Percentiles rank a stretch among this genome's conserved stretches.
phyloP scores from a whole-genome alignment of 1,139 yeast genomes.

The Yamadazyma pseudoaaseri region DNA sequence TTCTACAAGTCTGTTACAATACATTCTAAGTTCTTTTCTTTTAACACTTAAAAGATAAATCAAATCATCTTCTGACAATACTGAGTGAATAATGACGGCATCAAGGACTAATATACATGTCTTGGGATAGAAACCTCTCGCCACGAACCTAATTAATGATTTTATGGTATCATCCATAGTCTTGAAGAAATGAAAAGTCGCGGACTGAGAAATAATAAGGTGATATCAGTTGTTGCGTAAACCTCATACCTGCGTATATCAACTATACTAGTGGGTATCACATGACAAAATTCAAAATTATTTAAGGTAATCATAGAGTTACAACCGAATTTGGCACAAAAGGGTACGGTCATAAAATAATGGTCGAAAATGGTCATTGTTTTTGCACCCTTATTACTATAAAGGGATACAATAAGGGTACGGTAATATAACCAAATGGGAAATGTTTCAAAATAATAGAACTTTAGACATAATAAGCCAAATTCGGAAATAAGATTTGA shows the following conservation, averaged over 20 bases:
- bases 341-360: no score
- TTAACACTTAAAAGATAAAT: constrained; percentile 78
- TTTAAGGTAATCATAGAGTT: no score
- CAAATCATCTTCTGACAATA: constrained; percentile 91
- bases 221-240: background rate
- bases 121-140: constrained; percentile 83
- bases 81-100: constrained; percentile 87
- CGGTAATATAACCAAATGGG: no score
- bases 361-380: no score
- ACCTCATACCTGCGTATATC: constrained; percentile 1
- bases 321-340: no score
- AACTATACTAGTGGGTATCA: no score
- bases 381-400: no score
- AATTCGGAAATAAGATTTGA: no score
- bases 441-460: no score
- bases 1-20: constrained; percentile 78
- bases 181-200: background rate
- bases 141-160: constrained; percentile 55
- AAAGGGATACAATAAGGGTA: no score
- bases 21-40: constrained; percentile 79
- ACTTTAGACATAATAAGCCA: no score
- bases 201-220: background rate
- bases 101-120: constrained; percentile 85
- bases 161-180: constrained; percentile 45
- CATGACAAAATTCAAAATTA: no score